phyloP scores from a whole-genome alignment of 2,329 filamentous ascomycete species.

The Apiospora sp. region DNA sequence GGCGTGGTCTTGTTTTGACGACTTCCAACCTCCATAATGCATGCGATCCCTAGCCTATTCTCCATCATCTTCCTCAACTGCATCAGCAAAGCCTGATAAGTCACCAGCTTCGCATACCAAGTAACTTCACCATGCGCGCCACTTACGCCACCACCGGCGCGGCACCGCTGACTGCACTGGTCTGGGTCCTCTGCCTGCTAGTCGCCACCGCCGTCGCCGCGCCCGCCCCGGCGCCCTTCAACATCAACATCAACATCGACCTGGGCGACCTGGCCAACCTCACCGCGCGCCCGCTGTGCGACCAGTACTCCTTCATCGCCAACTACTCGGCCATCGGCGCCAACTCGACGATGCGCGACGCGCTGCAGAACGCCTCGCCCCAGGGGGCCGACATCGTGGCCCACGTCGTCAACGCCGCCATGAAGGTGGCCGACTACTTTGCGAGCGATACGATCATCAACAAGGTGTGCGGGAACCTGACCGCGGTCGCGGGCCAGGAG shows the following conservation, averaged over 20 bases:
- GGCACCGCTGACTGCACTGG: background rate
- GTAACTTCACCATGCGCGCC: background rate
- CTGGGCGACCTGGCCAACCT: background rate
- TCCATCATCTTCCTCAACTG: background rate
- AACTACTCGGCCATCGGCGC: conserved; percentile 24
- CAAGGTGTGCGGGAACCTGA: conserved; percentile 16
- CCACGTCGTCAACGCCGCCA: background rate
- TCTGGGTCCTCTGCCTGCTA: background rate
- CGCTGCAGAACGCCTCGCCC: conserved; percentile 1
- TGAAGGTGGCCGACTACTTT: conserved; percentile 3
- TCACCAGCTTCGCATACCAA: background rate
- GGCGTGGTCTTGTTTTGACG: background rate
- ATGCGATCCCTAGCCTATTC: background rate
- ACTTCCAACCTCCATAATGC: background rate
- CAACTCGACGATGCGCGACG: conserved; percentile 16
- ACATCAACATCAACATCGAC: background rate
- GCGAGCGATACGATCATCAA: background rate
- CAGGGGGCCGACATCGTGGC: background rate
- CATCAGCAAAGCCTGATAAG: too few relatives aligned
- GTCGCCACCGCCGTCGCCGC: background rate
- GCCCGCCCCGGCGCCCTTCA: background rate
- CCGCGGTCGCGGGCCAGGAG: background rate
- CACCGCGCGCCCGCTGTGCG: background rate
- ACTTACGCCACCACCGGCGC: background rate
- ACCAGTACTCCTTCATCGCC: conserved; percentile 20